Percentiles rank a stretch among this genome's conserved stretches.
Conservation (phyloP, 2,329 filamentous ascomycete genomes). For the Alternaria tenuissima region DNA sequence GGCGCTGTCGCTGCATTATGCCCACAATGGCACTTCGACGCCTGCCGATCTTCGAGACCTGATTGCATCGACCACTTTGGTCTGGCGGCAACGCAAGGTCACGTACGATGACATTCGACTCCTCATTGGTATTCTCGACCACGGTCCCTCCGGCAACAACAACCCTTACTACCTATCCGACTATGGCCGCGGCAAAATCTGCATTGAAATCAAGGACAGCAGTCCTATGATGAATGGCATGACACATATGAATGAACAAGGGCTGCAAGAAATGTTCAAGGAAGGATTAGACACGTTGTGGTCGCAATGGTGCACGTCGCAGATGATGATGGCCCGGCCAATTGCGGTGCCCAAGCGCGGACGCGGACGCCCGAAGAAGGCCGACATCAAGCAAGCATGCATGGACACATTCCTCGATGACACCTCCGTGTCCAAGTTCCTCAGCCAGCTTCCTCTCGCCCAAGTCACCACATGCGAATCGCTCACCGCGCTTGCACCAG, state of each 20-base stretch:
- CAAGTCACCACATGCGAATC: slow-evolving; percentile 63
- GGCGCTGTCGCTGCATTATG: slow-evolving; percentile 59
- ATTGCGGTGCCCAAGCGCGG: slow-evolving; percentile 47
- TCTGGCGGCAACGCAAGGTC: slow-evolving; percentile 58
- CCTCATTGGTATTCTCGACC: slow-evolving; percentile 53
- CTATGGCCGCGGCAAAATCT: slow-evolving; percentile 55
- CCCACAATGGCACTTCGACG: slow-evolving; percentile 58
- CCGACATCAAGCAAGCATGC: slow-evolving; percentile 50
- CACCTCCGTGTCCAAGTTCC: slow-evolving; percentile 56
- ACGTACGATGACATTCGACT: slow-evolving; percentile 57
- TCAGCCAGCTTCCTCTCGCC: slow-evolving; percentile 65
- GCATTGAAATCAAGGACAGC: slow-evolving; percentile 50
- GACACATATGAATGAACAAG: slow-evolving; percentile 55
- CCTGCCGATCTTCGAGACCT: slow-evolving; percentile 54
- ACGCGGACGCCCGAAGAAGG: slow-evolving; percentile 45
- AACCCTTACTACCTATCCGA: slow-evolving; percentile 53
- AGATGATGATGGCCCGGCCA: slow-evolving; percentile 33
- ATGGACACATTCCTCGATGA: slow-evolving; percentile 58
- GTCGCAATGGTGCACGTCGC: slow-evolving; percentile 50
- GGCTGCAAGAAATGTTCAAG: slow-evolving; percentile 61
- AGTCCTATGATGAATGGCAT: slow-evolving; percentile 37
- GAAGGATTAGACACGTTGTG: slow-evolving; percentile 57
- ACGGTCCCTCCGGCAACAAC: slow-evolving; percentile 36
- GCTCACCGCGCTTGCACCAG: slow-evolving; percentile 62
- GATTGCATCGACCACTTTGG: slow-evolving; percentile 52